Percentiles rank a stretch among this genome's conserved stretches.
Conservation (phyloP, 345 rosid genomes). For the Cochlearia excelsa region DNA sequence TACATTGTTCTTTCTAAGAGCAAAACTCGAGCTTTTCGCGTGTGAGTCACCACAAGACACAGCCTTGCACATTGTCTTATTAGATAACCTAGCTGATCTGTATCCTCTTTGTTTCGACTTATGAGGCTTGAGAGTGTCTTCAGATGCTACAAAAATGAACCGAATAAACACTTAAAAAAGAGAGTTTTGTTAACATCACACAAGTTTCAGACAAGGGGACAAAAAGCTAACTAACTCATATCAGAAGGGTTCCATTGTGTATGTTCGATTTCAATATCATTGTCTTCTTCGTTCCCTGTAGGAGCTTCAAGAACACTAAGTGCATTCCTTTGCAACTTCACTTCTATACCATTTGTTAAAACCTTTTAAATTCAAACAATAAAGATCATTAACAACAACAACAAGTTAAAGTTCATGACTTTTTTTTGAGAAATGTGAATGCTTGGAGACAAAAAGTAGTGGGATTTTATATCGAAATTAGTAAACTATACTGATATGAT, state of each 20-base stretch:
- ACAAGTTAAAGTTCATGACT: neutral
- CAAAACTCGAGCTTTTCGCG: constrained; percentile 57
- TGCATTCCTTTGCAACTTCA: constrained; percentile 95
- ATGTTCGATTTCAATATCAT: constrained; percentile 63
- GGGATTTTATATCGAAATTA: constrained; percentile 26
- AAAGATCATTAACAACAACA: constrained; percentile 10
- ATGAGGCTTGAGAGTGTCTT: constrained; percentile 64
- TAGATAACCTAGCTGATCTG: constrained; percentile 55
- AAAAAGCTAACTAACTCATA: constrained; percentile 54
- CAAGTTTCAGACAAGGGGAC: neutral
- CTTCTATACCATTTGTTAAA: constrained; percentile 95
- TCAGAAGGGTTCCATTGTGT: constrained; percentile 62
- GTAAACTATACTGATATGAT: constrained; percentile 18
- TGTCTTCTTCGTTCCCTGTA: constrained; percentile 85
- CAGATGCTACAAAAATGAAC: constrained; percentile 28
- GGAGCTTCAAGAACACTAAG: constrained; percentile 96
- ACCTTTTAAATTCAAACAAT: constrained; percentile 46
- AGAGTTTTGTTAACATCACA: too few relatives aligned
- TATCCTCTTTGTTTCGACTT: constrained; percentile 53
- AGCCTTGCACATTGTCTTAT: constrained; percentile 62
- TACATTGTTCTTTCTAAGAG: constrained; percentile 59
- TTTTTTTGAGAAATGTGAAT: constrained; percentile 27
- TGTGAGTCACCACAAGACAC: constrained; percentile 58
- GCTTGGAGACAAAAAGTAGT: constrained; percentile 30
- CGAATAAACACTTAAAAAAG: too few relatives aligned